A percentile compares a stretch with the other conserved stretches of the same genome.
These are phyloP conservation scores for Pouteria glomerata DNA, from an alignment of 148 eudicot species.

Conservation along the genomic window DNA sequence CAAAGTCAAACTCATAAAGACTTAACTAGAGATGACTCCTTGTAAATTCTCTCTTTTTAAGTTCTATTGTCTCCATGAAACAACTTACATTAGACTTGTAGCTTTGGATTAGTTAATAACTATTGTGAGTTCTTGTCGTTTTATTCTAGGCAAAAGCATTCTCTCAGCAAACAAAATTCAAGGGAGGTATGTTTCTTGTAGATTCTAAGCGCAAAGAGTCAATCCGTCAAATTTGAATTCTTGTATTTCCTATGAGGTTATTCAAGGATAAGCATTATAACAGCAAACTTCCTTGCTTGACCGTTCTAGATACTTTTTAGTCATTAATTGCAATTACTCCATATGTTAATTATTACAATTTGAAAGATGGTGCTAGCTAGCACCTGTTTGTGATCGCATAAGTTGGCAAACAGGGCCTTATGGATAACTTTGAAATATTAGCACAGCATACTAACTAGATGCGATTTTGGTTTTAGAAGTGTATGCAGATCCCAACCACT, in stretches of 20 bases:
- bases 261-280: neutral
- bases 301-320: neutral
- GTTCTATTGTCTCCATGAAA: neutral
- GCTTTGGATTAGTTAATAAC: neutral
- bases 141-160: constrained; percentile 68
- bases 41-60: no score
- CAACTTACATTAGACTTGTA: neutral
- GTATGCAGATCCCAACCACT: constrained; percentile 82
- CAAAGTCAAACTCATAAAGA: neutral
- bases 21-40: neutral
- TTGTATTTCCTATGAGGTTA: neutral
- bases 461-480: constrained; percentile 54
- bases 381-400: neutral
- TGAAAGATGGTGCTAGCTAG: neutral
- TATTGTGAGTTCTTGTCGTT: neutral
- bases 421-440: neutral
- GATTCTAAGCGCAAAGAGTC: neutral
- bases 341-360: neutral
- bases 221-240: neutral
- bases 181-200: constrained; percentile 60
- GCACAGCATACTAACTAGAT: neutral
- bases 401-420: neutral
- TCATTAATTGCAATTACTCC: neutral
- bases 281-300: neutral
- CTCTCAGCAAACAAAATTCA: constrained; percentile 69